Evolutionary conservation across 257 asterid genomes (phyloP), one percentile per base, ranked within the genome.

Genomic region (Gynochthodes officinalis): DNA sequence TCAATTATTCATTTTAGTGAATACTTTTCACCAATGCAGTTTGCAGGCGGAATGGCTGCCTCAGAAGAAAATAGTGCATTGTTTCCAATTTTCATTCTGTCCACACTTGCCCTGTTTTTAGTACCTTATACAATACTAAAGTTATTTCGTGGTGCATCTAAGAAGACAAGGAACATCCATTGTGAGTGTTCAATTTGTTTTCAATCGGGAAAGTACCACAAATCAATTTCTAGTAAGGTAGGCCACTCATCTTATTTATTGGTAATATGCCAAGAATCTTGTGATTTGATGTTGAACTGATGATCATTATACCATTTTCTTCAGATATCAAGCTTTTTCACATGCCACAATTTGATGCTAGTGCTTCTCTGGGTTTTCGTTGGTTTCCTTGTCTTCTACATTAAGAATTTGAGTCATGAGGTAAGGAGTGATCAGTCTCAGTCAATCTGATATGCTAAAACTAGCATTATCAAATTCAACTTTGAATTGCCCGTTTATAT

Each of bases 41-140:
- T 69, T 33, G 10, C 15, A 9, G 68, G 68, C 75, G 67, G 68
- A 81, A 94, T 91, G 96, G 91, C 93, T 75, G 86, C 82, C 81
- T 72, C 94, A 60, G 97, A 87, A 74, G 99, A 91, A 66, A 91
- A 87, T 64, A 84, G 87, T 75, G 90, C 96, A 4, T 65, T 94
- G 53, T 94, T 94, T 83, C 99, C 97, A 23, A 88, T 91, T 78
- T 94, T 94, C 79, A 85, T 94, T 55, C 60, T 94, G 79, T 84
- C 99, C 3, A 85, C 91, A 73, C 80, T 94, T 30, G 97, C 96
- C 33, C 73, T 94, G 84, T 96, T 97, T 69, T 84, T 94, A 73
- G 89, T 94, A 55, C 99, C 97, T 46, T 94, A 88, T 79, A 91
- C 99, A 3, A 81, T 94, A 48, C 78, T 84, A 76, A 94, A 87